Conservation (phyloP, 139 green algal species). For the Axilococcus clingmanii region DNA sequence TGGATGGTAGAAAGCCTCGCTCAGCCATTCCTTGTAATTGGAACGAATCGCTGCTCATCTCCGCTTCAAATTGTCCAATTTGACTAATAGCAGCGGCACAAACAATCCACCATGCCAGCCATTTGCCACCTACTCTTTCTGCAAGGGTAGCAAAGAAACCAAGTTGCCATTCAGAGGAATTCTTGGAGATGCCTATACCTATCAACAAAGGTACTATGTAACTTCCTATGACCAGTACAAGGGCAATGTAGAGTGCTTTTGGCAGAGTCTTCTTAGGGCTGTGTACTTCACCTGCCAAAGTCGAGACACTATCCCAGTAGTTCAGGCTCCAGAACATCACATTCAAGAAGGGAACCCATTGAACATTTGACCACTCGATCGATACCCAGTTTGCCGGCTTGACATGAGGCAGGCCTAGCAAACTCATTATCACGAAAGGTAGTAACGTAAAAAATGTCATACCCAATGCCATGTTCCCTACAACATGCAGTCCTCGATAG, state of each 20-base stretch:
- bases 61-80: conserved; percentile 84
- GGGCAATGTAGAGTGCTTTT: conserved; percentile 53
- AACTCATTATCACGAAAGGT: conserved; percentile 75
- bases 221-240: conserved; percentile 54
- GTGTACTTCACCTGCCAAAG: conserved; percentile 82
- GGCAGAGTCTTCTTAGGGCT: conserved; percentile 68
- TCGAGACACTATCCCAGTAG: conserved; percentile 85
- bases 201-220: conserved; percentile 73
- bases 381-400: conserved; percentile 55
- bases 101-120: conserved; percentile 77
- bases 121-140: conserved; percentile 67
- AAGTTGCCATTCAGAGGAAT: conserved; percentile 56
- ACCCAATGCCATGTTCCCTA: conserved; percentile 66
- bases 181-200: conserved; percentile 54
- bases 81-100: conserved; percentile 76
- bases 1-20: conserved; percentile 79
- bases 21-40: conserved; percentile 93
- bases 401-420: conserved; percentile 47
- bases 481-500: conserved; percentile 81
- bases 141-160: conserved; percentile 77
- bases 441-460: conserved; percentile 68
- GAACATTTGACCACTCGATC: conserved; percentile 40
- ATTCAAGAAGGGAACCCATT: conserved; percentile 88
- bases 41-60: conserved; percentile 91
- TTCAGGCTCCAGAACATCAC: conserved; percentile 97